phyloP scores from a whole-genome alignment of 805 yeast genomes.

The Metschnikowia anglica region DNA sequence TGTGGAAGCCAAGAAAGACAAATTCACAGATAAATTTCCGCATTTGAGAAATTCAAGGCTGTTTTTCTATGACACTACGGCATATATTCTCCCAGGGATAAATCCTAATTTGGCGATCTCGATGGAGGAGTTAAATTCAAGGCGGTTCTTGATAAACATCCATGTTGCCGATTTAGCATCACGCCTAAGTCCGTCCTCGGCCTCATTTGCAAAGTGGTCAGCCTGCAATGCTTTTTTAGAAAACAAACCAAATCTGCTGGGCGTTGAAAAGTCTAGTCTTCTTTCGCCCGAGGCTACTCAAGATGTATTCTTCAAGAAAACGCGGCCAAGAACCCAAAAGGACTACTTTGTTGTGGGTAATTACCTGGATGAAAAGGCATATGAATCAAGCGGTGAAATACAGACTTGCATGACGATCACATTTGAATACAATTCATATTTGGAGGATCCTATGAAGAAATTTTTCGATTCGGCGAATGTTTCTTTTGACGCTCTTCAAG shows the following conservation, averaged over 20 bases:
- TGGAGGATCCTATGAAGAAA: conserved; percentile 32
- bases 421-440: conserved; percentile 34
- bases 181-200: conserved; percentile 29
- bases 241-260: background rate
- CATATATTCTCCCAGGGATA: conserved; percentile 33
- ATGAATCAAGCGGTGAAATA: background rate
- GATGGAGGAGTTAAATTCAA: conserved; percentile 34
- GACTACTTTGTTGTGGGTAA: conserved; percentile 12
- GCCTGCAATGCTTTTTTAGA: conserved; percentile 7
- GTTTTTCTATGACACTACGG: conserved; percentile 29
- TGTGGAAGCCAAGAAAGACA: conserved; percentile 1
- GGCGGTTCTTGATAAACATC: conserved; percentile 36
- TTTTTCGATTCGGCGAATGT: conserved; percentile 25
- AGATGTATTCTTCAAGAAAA: conserved; percentile 2
- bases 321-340: background rate
- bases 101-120: conserved; percentile 31
- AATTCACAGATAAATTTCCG: conserved; percentile 27
- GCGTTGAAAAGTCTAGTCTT: conserved; percentile 1
- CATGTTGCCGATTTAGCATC: conserved; percentile 46
- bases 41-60: conserved; percentile 28
- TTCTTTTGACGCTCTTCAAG: conserved; percentile 30
- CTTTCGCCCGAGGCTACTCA: conserved; percentile 6
- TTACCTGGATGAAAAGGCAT: background rate
- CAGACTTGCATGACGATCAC: conserved; percentile 38
- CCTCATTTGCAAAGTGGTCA: conserved; percentile 15